Evolutionary conservation across 805 yeast genomes (phyloP), one percentile per base, ranked within the genome.

Genomic region (Ogataea glucozyma): DNA sequence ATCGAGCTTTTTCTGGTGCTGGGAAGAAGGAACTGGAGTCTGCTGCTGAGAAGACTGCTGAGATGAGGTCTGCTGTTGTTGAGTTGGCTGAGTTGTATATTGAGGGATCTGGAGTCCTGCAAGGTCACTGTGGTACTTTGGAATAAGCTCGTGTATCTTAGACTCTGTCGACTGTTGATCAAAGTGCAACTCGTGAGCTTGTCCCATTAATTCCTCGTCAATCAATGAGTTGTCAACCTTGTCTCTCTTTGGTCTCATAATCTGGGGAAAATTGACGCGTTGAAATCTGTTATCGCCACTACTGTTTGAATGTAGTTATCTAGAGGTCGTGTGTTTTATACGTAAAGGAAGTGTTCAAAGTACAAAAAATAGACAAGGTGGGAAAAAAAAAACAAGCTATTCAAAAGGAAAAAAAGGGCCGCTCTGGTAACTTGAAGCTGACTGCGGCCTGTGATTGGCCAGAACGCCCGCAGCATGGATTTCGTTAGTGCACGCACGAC

Each of bases 151-250:
- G 24, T 48, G 52, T 26, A 45, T 50, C 24, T 50, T 44, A n/a
- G 54, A 32, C 34, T 48, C 56, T 10, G 51, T 26, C 12, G 41
- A n/a, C 12, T 49, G 54, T 6, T 51, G 38, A 19, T 48, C 52
- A 36, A 45, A 49, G 22, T 47, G 55, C 16, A 52, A 27, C 12
- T 51, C 55, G 38, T 53, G 54, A 19, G 51, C 31, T 35, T 54
- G 53, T 23, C 44, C 45, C 51, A 53, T 53, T 4, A 54, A 35
- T 21, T 53, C 59, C 31, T 56, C 59, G 34, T 54, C 58, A 14
- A 54, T 51, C 10, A 56, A 38, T 17, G 57, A 47, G 40, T 38
- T 47, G 26, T 56, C 58, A 16, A 53, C 45, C 31, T 56, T 56
- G 40, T 51, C 51, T 40, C 55, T 49, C 39, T 55, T 55, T 26